Evolutionary conservation across 2,329 filamentous ascomycete species (phyloP).

Genomic region (Nothophaeocryptopus gaeumannii): DNA sequence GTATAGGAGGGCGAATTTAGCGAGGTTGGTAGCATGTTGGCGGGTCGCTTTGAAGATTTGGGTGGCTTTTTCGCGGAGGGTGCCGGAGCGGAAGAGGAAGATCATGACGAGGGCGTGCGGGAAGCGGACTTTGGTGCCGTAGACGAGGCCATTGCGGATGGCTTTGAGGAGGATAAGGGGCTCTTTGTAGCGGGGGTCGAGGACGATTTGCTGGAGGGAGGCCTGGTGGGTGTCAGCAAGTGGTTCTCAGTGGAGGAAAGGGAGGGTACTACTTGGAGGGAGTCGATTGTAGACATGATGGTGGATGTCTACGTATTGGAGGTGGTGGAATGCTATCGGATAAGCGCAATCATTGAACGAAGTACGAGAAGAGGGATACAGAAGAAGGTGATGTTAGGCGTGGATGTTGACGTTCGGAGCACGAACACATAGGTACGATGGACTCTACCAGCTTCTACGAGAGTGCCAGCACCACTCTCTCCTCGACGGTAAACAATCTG

Average conservation of each 20-base stretch:
- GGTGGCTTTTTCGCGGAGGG: constrained; percentile 69
- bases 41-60: constrained; percentile 82
- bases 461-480: too few relatives aligned
- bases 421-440: too few relatives aligned
- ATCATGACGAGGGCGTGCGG: constrained; percentile 98
- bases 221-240: constrained; percentile 51
- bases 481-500: too few relatives aligned
- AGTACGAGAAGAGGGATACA: not conserved
- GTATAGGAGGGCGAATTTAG: constrained; percentile 87
- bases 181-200: constrained; percentile 83
- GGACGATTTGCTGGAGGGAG: constrained; percentile 69
- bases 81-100: constrained; percentile 88
- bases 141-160: constrained; percentile 93
- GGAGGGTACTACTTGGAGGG: constrained; percentile 12
- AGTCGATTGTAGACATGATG: constrained; percentile 17
- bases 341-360: not conserved
- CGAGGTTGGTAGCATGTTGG: constrained; percentile 87
- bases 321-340: not conserved
- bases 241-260: not conserved
- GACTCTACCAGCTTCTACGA: too few relatives aligned
- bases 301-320: not conserved
- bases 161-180: constrained; percentile 83
- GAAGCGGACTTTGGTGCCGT: constrained; percentile 96
- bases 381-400: not conserved
- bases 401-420: too few relatives aligned